Conservation (phyloP, 2,329 filamentous ascomycete species). For the Phialophora tarda region DNA sequence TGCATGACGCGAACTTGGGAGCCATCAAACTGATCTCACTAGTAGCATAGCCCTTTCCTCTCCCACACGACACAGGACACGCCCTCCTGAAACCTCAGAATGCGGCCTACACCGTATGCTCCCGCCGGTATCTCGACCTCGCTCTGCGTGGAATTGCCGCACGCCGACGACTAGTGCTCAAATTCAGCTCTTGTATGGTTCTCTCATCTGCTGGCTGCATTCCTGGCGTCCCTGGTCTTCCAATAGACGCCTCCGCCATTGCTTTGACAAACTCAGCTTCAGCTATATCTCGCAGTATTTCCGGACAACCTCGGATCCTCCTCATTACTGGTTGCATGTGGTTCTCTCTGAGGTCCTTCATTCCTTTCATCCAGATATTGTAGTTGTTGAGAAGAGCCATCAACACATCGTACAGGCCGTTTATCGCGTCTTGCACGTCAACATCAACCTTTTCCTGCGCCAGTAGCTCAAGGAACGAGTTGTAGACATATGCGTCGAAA, state of each 20-base stretch:
- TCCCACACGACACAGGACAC: background rate
- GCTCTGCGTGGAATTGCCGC: conserved; percentile 17
- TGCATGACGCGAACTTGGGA: background rate
- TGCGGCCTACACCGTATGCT: conserved; percentile 22
- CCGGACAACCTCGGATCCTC: conserved; percentile 25
- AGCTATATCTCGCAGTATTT: conserved; percentile 23
- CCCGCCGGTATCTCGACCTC: conserved; percentile 26
- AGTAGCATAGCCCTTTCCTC: background rate
- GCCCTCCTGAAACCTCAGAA: background rate
- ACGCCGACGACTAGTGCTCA: conserved; percentile 14
- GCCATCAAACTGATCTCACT: background rate
- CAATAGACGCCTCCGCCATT: conserved; percentile 21
- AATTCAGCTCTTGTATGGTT: conserved; percentile 20
- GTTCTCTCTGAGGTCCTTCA: conserved; percentile 28
- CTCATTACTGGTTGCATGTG: conserved; percentile 32
- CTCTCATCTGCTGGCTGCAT: conserved; percentile 21
- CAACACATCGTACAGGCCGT: conserved; percentile 31
- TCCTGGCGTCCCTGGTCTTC: conserved; percentile 19
- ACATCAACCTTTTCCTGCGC: conserved; percentile 12
- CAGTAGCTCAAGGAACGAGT: conserved; percentile 30
- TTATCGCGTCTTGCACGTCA: conserved; percentile 18
- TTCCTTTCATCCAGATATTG: conserved; percentile 33
- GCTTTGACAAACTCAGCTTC: conserved; percentile 24
- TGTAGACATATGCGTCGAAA: conserved; percentile 36
- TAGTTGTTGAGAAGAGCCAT: conserved; percentile 32